Evolutionary conservation across 495 filamentous ascomycete species (phyloP), one percentile per base, ranked within the genome.

Genomic region (Penicillium angulare): DNA sequence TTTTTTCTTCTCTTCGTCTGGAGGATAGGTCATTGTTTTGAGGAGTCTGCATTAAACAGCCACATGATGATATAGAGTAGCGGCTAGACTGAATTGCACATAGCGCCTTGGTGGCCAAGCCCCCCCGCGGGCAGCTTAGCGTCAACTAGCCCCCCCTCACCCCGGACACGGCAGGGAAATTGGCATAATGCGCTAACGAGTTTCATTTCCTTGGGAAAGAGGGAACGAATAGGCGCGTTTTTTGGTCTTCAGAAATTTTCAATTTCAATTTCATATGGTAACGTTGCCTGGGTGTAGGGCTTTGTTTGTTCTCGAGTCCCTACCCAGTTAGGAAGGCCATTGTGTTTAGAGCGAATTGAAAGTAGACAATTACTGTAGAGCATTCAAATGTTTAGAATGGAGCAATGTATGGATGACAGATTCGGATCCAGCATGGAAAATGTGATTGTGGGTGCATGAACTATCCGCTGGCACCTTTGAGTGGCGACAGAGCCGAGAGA

Each of bases 121-220:
- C 39, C 7, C 39, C n/a, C 7, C 34, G 34, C n/a, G n/a, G n/a
- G n/a, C n/a, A 22, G 16, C 39, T 40, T 50, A 43, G 48, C 48
- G 48, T 27, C 43, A 21, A 35, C 21, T 23, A 24, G 15, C 18
- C 27, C 41, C 44, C 32, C 48, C 43, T 35, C 15, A 46, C 29
- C 34, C 50, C 33, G 16, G 53, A 50, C 46, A 55, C 52, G 40
- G 46, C 27, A 38, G 38, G 45, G 38, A 48, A 54, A 54, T 50
- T 40, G 38, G 54, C 29, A 47, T 38, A 38, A 39, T 33, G 29
- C 44, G 45, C 43, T 52, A 59, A 29, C 16, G 41, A 33, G 21
- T 41, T 41, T 49, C 23, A 50, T 52, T 55, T 52, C 49, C 47
- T 20, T 44, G 10, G 13, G 31, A 35, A 21, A 35, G 4, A 29